Base-by-base conservation (phyloP, 495 filamentous ascomycete species). In the Penicillium canescens region DNA sequence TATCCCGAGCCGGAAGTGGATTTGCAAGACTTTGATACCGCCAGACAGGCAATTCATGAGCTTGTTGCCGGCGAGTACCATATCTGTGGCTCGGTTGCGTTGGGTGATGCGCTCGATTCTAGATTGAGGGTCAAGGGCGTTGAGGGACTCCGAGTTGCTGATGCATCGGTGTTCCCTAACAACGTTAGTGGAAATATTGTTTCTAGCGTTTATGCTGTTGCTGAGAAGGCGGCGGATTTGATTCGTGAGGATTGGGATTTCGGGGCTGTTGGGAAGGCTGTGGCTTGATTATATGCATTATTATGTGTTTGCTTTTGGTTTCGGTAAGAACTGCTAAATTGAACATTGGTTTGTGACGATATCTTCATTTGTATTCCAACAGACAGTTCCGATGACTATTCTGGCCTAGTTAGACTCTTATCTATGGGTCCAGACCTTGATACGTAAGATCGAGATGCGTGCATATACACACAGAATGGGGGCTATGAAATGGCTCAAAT, bases 101-200 rank as follows among this genome's bases (percentile, higher is more conserved):
- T 86, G 77, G 78, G 80, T 3, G 74, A 73, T 5, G 82, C 82
- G 7, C 73, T 85, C 0, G 79, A 84, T 41, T 65, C 65, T 9
- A 56, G 65, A 5, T 59, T 82, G 46, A 61, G 60, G 36, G 77
- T 83, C 12, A 72, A 79, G 51, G 78, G 77, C 0, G 75, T 80
- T 2, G 59, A 73, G 48, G 67, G 72, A 3, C 56, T 83, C 45
- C 64, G 80, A 0, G 79, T 87, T 2, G 79, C 81, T 0, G 82
- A 80, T 55, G 77, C 81, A 0, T 66, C 74, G 26, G 59, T 85
- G 21, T 76, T 78, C 47, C 78, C 81, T 11, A 58, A 77, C 24
- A 71, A 75, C 52, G 67, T 78, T 13, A 72, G 74, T 41, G 76
- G 73, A 5, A 78, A 85, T 62, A 61, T 78, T 40, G 64, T 76